Evolutionary conservation across 192 early-diverging fungal genomes (phyloP), one percentile per base, ranked within the genome.

Genomic region (Cladochytrium replicatum): DNA sequence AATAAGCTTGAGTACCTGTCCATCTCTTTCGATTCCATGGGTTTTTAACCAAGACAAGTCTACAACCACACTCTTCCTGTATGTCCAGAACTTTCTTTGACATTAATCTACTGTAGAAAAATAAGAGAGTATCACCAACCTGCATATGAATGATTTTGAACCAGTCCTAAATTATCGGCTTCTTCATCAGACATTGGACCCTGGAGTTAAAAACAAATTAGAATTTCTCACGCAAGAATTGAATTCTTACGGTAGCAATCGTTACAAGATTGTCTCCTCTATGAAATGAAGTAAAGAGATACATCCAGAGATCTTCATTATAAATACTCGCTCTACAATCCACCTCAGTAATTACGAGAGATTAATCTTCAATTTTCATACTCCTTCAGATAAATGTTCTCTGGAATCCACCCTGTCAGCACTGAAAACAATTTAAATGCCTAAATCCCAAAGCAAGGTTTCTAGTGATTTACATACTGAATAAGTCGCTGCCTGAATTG

Each of bases 351-450:
- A 34, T 25, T n/a, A 29, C 4, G 50, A 46, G 41, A 59, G 17
- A 32, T 54, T 24, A 51, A 55, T 47, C n/a, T 0, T 13, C n/a
- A 1, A 5, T 29, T 46, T 37, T 32, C 40, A 40, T 63, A 66
- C 68, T 87, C 87, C 26, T 84, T 68, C 40, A 91, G 75, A 68
- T 91, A 91, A 7, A 95, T 68, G 37, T 90, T 78, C 53, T 95
- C 92, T 2, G 92, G 92, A 26, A 93, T 85, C 92, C 92, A 95
- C 1, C 87, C 92, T 2, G 92, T 92, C 54, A 95, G 61, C 6
- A 85, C 77, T 87, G 57, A 6, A 53, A 15, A 40, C 9, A 43
- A 15, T 3, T 29, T n/a, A 8, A 47, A 19, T 40, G 11, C 31
- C 4, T 5, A 41, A 64, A 64, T 29, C 46, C 32, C n/a, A 29